Percentiles rank a stretch among this genome's conserved stretches.
phyloP scores from a whole-genome alignment of 805 yeast species.

The Myxozyma melibiosi region DNA sequence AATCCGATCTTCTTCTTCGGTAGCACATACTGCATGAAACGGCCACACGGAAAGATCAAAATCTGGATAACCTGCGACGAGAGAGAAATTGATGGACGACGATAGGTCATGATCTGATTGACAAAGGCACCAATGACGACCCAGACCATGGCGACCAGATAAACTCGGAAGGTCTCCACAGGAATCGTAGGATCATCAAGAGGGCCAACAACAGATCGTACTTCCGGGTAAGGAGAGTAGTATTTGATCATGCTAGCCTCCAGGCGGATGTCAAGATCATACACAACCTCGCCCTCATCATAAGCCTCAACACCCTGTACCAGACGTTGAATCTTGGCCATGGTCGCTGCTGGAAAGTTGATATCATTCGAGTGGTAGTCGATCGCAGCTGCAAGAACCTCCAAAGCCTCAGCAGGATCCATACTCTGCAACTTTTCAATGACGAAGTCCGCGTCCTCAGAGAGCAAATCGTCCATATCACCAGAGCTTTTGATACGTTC shows the following conservation, averaged over 20 bases:
- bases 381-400: not conserved
- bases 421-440: conserved; percentile 37
- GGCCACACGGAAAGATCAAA: conserved; percentile 62
- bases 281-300: conserved; percentile 8
- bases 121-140: conserved; percentile 59
- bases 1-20: conserved; percentile 41
- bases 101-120: conserved; percentile 58
- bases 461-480: conserved; percentile 15
- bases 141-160: conserved; percentile 55
- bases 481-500: conserved; percentile 15
- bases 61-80: conserved; percentile 58
- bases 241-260: conserved; percentile 48
- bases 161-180: conserved; percentile 56
- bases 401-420: not conserved
- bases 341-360: conserved; percentile 47
- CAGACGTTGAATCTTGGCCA: conserved; percentile 38
- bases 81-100: conserved; percentile 56
- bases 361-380: conserved; percentile 46
- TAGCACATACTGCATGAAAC: conserved; percentile 44
- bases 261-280: conserved; percentile 43
- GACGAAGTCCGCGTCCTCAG: conserved; percentile 41
- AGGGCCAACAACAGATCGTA: conserved; percentile 41
- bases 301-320: conserved; percentile 18
- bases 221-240: conserved; percentile 62
- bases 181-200: conserved; percentile 51